phyloP scores from a whole-genome alignment of 148 eudicot genomes.

The Cornus controversa region DNA sequence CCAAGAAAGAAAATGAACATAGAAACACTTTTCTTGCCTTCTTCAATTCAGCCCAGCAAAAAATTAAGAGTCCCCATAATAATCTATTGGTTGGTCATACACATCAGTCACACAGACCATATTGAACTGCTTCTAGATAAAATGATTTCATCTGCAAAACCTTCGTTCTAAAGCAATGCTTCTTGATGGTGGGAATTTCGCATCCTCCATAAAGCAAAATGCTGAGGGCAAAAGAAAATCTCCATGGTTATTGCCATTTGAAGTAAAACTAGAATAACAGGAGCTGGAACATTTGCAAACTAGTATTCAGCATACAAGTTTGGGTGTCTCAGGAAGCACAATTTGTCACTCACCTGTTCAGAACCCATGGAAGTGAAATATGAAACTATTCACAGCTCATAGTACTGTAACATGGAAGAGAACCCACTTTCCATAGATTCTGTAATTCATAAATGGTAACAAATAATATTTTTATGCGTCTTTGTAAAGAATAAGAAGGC shows the following conservation, averaged over 20 bases:
- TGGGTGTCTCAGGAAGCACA: background rate
- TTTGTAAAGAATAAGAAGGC: background rate
- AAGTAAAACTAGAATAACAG: background rate
- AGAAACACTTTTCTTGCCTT: no score
- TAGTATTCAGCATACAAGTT: background rate
- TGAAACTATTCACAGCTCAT: background rate
- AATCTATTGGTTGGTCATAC: no score
- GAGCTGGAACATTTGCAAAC: background rate
- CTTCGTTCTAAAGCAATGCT: background rate
- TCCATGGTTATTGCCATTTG: background rate
- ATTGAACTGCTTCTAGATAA: background rate
- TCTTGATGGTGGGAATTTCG: background rate
- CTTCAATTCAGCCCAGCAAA: no score
- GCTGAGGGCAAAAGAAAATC: background rate
- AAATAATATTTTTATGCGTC: background rate
- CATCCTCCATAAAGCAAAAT: background rate
- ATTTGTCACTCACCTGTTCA: background rate
- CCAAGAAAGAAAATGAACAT: no score
- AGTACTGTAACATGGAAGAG: background rate
- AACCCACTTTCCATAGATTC: background rate
- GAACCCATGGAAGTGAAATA: background rate
- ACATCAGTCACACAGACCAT: no score
- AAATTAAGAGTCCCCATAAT: background rate
- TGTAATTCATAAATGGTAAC: background rate
- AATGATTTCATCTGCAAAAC: background rate